Conservation (phyloP, 305 asterid species). For the Solanum hybrid region DNA sequence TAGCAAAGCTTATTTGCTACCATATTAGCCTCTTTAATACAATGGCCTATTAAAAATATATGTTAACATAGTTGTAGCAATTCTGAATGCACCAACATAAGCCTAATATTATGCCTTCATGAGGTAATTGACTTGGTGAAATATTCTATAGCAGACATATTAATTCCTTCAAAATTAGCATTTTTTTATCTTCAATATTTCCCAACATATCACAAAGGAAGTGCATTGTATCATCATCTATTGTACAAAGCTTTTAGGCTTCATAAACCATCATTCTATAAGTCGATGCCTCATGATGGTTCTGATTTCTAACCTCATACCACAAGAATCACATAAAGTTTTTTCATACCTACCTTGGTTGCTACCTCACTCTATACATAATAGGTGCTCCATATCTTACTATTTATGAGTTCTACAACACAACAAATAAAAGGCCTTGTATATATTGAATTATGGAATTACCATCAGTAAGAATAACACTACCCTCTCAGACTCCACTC, state of each 20-base stretch:
- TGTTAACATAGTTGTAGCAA: background rate
- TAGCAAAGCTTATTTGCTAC: background rate
- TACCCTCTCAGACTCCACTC: no score
- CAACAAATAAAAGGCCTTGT: no score
- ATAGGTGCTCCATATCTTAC: no score
- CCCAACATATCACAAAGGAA: background rate
- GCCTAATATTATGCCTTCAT: background rate
- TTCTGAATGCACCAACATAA: background rate
- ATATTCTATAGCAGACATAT: background rate
- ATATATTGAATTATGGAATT: background rate
- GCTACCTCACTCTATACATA: no score
- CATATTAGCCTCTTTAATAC: background rate
- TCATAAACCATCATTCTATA: no score
- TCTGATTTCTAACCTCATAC: no score
- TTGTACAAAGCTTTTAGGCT: background rate
- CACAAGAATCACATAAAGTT: no score
- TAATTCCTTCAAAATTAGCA: background rate
- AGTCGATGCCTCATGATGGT: no score
- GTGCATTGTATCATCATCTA: background rate
- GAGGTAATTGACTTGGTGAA: background rate
- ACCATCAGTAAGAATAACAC: background rate
- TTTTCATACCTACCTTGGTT: no score
- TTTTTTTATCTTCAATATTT: background rate
- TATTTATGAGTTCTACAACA: no score
- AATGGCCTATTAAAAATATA: background rate